Evolutionary conservation across 1,139 yeast genomes (phyloP).

Genomic region (Zygoascus meyerae): DNA sequence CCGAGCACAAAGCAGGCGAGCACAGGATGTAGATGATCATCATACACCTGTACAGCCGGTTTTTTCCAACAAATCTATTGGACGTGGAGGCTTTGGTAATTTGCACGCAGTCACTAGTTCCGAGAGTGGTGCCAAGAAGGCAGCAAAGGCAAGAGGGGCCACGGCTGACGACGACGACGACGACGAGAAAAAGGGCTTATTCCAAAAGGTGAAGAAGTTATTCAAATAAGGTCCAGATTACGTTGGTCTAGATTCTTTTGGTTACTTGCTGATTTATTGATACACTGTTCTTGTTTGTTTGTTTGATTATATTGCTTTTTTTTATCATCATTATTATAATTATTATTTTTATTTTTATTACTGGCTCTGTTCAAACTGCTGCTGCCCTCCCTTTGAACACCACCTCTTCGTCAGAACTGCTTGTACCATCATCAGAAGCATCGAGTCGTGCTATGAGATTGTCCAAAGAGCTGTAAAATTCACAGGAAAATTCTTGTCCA

Average conservation of each 20-base stretch:
- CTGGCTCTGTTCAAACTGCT: background rate
- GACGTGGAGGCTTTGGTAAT: slow-evolving; percentile 39
- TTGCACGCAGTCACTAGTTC: slow-evolving; percentile 24
- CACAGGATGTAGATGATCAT: slow-evolving; percentile 62
- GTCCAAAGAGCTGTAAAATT: too few relatives aligned
- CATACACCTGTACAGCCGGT: slow-evolving; percentile 20
- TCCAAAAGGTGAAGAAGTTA: slow-evolving; percentile 20
- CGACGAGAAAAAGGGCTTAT: slow-evolving; percentile 10
- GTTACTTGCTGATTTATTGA: background rate
- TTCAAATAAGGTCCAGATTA: slow-evolving; percentile 13
- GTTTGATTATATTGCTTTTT: too few relatives aligned
- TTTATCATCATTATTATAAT: background rate
- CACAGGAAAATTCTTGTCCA: background rate
- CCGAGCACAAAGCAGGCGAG: slow-evolving; percentile 53
- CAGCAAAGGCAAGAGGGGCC: background rate
- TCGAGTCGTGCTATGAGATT: too few relatives aligned
- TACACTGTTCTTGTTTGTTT: too few relatives aligned
- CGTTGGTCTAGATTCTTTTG: background rate
- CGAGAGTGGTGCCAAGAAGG: slow-evolving; percentile 2
- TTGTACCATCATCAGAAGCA: too few relatives aligned
- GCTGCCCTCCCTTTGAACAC: slow-evolving; percentile 7
- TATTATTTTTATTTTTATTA: slow-evolving; percentile 1
- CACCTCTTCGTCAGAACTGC: slow-evolving; percentile 9
- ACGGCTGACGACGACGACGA: background rate
- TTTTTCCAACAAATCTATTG: slow-evolving; percentile 29